Evolutionary conservation across 75 land plant genomes (phyloP).

Genomic region (Cunninghamia lanceolata): DNA sequence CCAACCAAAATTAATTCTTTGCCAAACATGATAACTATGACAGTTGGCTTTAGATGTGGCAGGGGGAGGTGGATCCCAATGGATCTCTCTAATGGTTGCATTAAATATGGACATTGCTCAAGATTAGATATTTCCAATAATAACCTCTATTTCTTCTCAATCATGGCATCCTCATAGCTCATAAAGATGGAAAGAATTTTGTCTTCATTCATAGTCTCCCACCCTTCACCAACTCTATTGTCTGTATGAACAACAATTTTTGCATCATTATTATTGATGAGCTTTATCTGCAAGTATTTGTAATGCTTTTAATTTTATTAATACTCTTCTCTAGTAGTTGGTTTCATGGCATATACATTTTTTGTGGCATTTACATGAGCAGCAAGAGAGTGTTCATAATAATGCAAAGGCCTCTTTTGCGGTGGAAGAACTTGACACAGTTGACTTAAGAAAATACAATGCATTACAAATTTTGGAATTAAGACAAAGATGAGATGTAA

Average conservation of each 20-base stretch:
- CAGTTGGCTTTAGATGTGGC: too few species aligned
- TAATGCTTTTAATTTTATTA: background rate
- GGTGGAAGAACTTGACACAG: too few species aligned
- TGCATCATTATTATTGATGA: background rate
- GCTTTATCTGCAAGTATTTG: background rate
- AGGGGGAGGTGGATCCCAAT: too few species aligned
- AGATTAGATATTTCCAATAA: too few species aligned
- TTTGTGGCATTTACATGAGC: too few species aligned
- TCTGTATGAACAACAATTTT: background rate
- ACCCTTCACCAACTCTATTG: constrained; percentile 35
- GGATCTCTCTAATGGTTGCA: too few species aligned
- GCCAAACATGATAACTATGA: too few species aligned
- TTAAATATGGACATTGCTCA: too few species aligned
- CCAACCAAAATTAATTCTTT: too few species aligned
- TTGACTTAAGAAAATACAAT: too few species aligned
- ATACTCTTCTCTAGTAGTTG: background rate
- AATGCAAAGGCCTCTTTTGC: too few species aligned
- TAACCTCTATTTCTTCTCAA: constrained; percentile 36
- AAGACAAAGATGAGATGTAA: constrained; percentile 57
- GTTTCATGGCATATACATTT: background rate
- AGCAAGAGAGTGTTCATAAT: too few species aligned
- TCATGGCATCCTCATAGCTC: constrained; percentile 24
- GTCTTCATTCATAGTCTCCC: constrained; percentile 46
- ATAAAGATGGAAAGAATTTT: background rate
- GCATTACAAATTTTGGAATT: constrained; percentile 41